Evolutionary conservation across 1,139 yeast genomes (phyloP), one percentile per base, ranked within the genome.

Genomic region (Suhomyces kunorum): DNA sequence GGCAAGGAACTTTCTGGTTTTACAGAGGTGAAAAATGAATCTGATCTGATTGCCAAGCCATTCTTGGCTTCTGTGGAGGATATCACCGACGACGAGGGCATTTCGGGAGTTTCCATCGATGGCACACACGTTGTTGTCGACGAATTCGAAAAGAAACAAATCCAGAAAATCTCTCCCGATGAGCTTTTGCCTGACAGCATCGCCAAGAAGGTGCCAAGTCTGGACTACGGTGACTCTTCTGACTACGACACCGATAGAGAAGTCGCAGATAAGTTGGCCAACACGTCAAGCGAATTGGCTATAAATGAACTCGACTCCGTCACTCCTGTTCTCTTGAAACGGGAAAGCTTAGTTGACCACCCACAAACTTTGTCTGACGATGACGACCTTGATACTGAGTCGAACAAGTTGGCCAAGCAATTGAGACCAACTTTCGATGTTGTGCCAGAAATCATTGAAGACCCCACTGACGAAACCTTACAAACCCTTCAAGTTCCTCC

Each of bases 391-490:
- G 55, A 47, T 3, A 53, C 48, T 9, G 60, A 55, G 22, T 58
- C 57, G 11, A 47, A 51, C 14, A 38, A 40, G 13, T 48, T 64
- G 17, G 65, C 67, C 6, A 53, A 52, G 28, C 58, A 55, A 4
- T 55, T 64, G 37, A 56, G 63, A 29, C 74, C 74, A 1, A 63
- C 54, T 3, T 66, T 68, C 46, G 70, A 64, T 32, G 48, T 51
- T 3, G 53, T 55, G 9, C 67, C 72, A 2, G 63, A 59, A 36
- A 54, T 63, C 14, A 64, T 63, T 13, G 58, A 55, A 16, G 54
- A 57, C 13, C 4, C 16, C 4, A 13, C 19, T 5, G 28, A 33
- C 9, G 36, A 28, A 12, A 33, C 36, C 13, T 38, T 24, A 5
- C 38, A 34, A 6, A 34, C 46, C 4, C 40, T 44, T 13, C 44